Percentiles rank a stretch among this genome's conserved stretches.
Evolutionary conservation across 2,329 filamentous ascomycete species (phyloP).

Genomic region (Chaetomium sp.): DNA sequence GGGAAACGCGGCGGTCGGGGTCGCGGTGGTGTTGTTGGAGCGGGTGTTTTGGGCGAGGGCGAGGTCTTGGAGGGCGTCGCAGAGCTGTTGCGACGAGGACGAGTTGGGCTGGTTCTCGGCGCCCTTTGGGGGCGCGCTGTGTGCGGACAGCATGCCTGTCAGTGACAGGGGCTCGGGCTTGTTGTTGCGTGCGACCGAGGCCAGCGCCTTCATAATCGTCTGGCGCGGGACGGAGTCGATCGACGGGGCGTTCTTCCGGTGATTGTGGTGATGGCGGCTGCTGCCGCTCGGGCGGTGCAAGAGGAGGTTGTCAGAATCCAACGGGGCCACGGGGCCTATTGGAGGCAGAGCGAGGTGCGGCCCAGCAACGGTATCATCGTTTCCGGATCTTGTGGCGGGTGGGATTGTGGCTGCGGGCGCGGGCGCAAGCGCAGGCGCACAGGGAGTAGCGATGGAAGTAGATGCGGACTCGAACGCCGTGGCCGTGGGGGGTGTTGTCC

Average conservation of each 20-base stretch:
- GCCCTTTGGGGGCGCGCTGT: conserved; percentile 25
- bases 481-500: neutral
- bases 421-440: too few species aligned
- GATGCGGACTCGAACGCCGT: too few species aligned
- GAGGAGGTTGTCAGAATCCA: conserved; percentile 25
- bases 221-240: conserved; percentile 67
- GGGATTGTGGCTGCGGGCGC: neutral
- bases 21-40: conserved; percentile 33
- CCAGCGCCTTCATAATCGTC: conserved; percentile 76
- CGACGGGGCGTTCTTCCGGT: conserved; percentile 48
- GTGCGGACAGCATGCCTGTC: conserved; percentile 50
- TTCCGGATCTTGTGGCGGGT: conserved; percentile 3
- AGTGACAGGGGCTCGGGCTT: conserved; percentile 59
- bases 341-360: conserved; percentile 6
- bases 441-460: too few species aligned
- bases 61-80: conserved; percentile 52
- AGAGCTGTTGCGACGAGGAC: conserved; percentile 55
- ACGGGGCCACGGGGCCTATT: conserved; percentile 15
- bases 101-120: conserved; percentile 36
- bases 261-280: conserved; percentile 23
- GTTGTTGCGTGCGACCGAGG: conserved; percentile 56
- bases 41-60: conserved; percentile 32
- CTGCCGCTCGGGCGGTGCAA: conserved; percentile 2
- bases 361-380: conserved; percentile 11
- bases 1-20: conserved; percentile 49